A percentile compares a stretch with the other conserved stretches of the same genome.
Evolutionary conservation across 352 stramenopile species (phyloP).

Genomic region (Blastocystis sp.): DNA sequence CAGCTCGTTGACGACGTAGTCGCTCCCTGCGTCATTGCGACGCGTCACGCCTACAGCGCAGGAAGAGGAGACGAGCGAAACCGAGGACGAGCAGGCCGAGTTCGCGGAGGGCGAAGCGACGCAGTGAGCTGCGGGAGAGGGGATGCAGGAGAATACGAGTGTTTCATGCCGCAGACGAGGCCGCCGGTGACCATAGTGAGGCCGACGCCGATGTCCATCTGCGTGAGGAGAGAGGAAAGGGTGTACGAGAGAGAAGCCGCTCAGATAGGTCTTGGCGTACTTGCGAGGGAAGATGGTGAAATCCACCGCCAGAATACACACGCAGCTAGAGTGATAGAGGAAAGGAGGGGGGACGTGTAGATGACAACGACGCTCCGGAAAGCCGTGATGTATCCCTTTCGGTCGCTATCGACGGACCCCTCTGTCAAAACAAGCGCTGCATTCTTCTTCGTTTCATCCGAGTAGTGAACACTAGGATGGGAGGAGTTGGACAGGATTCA

Average conservation of each 20-base stretch:
- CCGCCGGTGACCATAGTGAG: slow-evolving; percentile 67
- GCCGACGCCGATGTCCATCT: slow-evolving; percentile 76
- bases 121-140: neutral
- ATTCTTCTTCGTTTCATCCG: slow-evolving; percentile 35
- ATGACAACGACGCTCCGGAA: slow-evolving; percentile 12
- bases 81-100: neutral
- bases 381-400: slow-evolving; percentile 11
- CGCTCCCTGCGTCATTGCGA: neutral
- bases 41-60: neutral
- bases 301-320: slow-evolving; percentile 73
- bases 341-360: neutral
- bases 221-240: neutral
- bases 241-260: slow-evolving; percentile 67
- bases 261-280: slow-evolving; percentile 76
- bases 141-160: neutral
- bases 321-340: slow-evolving; percentile 59
- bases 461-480: neutral
- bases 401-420: neutral
- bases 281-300: slow-evolving; percentile 72
- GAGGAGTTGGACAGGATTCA: neutral
- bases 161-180: neutral
- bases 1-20: neutral
- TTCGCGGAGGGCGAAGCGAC: neutral
- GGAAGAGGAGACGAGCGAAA: neutral
- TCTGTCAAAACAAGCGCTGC: neutral